Percentiles rank a stretch among this genome's conserved stretches.
These are phyloP conservation scores for Solanum etuberosum DNA, from an alignment of 257 asterid species.

Conservation along the genomic window DNA sequence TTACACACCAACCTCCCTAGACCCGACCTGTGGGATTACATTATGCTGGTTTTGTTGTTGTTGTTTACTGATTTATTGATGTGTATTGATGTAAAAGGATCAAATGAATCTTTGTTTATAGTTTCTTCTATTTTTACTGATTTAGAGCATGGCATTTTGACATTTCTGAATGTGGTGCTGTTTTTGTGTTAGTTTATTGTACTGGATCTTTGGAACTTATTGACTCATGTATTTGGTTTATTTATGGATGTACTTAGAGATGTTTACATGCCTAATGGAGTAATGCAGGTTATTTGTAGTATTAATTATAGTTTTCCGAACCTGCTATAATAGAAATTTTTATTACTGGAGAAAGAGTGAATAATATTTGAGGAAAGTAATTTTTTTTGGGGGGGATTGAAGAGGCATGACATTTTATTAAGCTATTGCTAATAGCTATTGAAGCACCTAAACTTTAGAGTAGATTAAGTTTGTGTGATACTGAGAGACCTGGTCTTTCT, in stretches of 20 bases:
- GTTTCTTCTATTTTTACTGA: no score
- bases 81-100: neutral
- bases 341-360: neutral
- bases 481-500: neutral
- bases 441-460: neutral
- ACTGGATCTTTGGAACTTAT: neutral
- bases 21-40: neutral
- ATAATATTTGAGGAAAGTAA: neutral
- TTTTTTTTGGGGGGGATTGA: neutral
- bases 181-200: rapidly evolving
- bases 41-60: neutral
- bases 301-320: rapidly evolving
- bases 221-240: no score
- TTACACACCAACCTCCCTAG: neutral
- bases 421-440: neutral
- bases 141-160: neutral
- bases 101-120: neutral
- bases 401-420: neutral
- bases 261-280: neutral
- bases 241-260: no score
- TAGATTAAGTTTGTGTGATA: neutral
- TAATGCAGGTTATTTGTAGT: neutral
- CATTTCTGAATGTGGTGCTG: neutral
- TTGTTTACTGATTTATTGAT: no score
- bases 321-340: neutral